Evolutionary conservation across 306 rosid genomes (phyloP), one percentile per base, ranked within the genome.

Genomic region (Benincasa hispida): DNA sequence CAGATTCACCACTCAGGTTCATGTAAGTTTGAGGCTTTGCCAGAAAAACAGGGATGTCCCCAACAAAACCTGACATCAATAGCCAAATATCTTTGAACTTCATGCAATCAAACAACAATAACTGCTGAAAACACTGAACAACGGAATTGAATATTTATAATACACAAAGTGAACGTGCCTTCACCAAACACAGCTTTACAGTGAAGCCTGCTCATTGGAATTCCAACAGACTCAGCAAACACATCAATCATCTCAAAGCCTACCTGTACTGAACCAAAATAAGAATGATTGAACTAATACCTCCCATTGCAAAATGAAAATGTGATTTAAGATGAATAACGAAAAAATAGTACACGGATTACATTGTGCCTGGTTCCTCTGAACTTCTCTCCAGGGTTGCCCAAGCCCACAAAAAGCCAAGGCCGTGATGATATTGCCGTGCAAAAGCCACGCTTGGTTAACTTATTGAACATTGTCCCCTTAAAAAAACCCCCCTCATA

Each of bases 11-110:
- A 59, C 93, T 89, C 54, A 94, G 83, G 80, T 92, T 92, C 99
- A 94, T 94, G 81, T 90, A 94, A 72, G 99, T 94, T 76, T 94
- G 99, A 85, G 97, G 97, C 87, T 90, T 94, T 76, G 98, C 93
- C 79, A 94, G 91, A 79, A 94, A 80, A 81, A 94, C 89, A 17
- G 96, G 96, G 75, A 75, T 79, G n/a, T 86, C 95, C 57, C 87
- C 95, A 67, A 90, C 96, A 85, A 87, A 90, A 78, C 97, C 95
- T 91, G 84, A 8, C 77, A 79, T 28, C 69, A 54, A 74, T 56
- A 35, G 77, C 34, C 76, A 61, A 72, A 77, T 18, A 74, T 34
- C 76, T 79, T 30, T 83, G 72, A 70, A 74, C 76, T 63, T 77
- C 48, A 58, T 41, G 25, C 25, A 72, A 72, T 45, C 72, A 73